These are phyloP conservation scores for Amphibolis antarctica DNA, from an alignment of 106 monocot species.

Conservation along the genomic window DNA sequence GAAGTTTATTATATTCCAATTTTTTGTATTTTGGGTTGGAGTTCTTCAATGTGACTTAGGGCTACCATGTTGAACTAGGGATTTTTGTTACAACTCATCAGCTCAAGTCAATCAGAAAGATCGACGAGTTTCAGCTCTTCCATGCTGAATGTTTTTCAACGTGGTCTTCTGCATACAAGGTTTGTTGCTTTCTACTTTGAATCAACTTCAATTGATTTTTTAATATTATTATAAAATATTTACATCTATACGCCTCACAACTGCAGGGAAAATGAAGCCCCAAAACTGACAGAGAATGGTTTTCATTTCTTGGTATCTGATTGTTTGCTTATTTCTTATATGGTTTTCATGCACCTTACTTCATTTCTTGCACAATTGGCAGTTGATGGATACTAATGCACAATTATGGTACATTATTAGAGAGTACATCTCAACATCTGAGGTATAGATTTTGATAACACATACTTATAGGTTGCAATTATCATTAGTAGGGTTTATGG, in stretches of 20 bases:
- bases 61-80: slow-evolving; percentile 31
- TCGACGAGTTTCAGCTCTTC: slow-evolving; percentile 69
- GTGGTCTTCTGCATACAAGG: slow-evolving; percentile 93
- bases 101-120: slow-evolving; percentile 69
- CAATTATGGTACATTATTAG: slow-evolving; percentile 97
- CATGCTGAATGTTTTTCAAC: slow-evolving; percentile 91
- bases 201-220: background rate
- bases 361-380: slow-evolving; percentile 5
- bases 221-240: background rate
- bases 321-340: background rate
- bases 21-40: too few relatives aligned
- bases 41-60: background rate
- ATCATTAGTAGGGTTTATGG: too few relatives aligned
- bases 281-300: slow-evolving; percentile 84
- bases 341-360: background rate
- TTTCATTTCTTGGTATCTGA: slow-evolving; percentile 86
- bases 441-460: too few relatives aligned
- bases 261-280: slow-evolving; percentile 85
- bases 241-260: background rate
- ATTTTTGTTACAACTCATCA: slow-evolving; percentile 93
- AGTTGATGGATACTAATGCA: slow-evolving; percentile 99
- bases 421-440: slow-evolving; percentile 88
- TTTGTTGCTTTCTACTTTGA: slow-evolving; percentile 5
- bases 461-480: too few relatives aligned
- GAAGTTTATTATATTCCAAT: background rate